A percentile compares a stretch with the other conserved stretches of the same genome.
Evolutionary conservation across 371 early-diverging fungal genomes (phyloP).

Genomic region (Syncephalis fuscata): DNA sequence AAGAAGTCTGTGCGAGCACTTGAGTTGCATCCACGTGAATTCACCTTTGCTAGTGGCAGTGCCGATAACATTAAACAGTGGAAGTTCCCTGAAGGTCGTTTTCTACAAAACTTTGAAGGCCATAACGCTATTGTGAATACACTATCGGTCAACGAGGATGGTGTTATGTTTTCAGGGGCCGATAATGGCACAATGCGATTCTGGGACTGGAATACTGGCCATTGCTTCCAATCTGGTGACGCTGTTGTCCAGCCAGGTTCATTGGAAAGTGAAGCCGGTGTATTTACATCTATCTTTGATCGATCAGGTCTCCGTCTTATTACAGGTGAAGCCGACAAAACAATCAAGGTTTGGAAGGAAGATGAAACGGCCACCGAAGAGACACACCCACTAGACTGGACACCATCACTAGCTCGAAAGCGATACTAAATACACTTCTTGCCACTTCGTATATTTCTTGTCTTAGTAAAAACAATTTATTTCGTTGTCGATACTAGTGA

Average conservation of each 20-base stretch:
- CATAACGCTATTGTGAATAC: conserved; percentile 84
- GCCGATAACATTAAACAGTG: conserved; percentile 91
- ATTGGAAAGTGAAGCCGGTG: conserved; percentile 88
- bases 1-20: conserved; percentile 90
- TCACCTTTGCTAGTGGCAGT: conserved; percentile 83
- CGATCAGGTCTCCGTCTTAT: conserved; percentile 83
- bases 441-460: too few relatives aligned
- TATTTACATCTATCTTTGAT: conserved; percentile 91
- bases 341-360: conserved; percentile 94
- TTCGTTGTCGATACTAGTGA: too few relatives aligned
- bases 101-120: conserved; percentile 83
- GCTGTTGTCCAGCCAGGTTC: conserved; percentile 88
- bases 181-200: conserved; percentile 92
- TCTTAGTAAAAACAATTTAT: too few relatives aligned
- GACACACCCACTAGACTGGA: conserved; percentile 48
- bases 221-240: conserved; percentile 80
- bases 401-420: conserved; percentile 14
- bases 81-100: conserved; percentile 87
- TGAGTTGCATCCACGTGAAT: conserved; percentile 81
- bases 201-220: conserved; percentile 92
- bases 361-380: conserved; percentile 35
- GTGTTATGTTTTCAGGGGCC: conserved; percentile 84
- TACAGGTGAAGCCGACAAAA: conserved; percentile 97
- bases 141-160: conserved; percentile 72
- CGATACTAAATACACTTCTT: background rate